Base-by-base conservation (phyloP, 1,284 basidiomycete species). In the Stygiomarasmius scandens region DNA sequence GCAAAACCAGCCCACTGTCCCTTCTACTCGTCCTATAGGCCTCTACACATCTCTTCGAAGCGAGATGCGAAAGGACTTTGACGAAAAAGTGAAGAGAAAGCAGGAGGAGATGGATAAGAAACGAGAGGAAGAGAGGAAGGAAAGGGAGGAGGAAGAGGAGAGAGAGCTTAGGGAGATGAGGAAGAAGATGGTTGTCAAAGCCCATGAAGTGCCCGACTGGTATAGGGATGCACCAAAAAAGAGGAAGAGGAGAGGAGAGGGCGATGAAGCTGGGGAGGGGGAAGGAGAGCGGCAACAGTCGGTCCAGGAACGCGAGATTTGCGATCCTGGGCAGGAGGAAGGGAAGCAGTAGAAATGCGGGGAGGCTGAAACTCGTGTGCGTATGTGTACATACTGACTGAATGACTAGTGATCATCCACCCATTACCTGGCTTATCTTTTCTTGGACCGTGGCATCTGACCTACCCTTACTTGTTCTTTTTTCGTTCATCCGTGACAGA, bases 171-270 rank as follows among this genome's bases (percentile, higher is more conserved):
- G 67, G 68, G 84, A 83, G 69, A 61, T 85, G 64, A 73, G 89
- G 65, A 82, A 75, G 74, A 79, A 76, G 60, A 79, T 85, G 11
- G 74, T 90, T 49, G 84, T 85, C n/a, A 84, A 77, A 70, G 89
- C 88, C 53, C 78, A 90, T 69, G 81, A 82, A 64, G 78, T 91
- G 20, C 89, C 89, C 9, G 85, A 85, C 61, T 91, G 89, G 89
- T 91, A 91, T 66, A 82, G 78, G 61, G 75, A 81, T 49, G 80
- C 77, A 61, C 85, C 85, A 61, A 85, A 77, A 74, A 77, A 72
- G 64, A 66, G 64, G 57, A 56, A 60, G 36, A 45, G 22, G 1
- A 32, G 29, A 12, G 24, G 23, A 8, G 27, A 27, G 24, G 22
- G 6, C 22, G 9, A 16, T 6, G 16, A 32, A 32, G 24, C 20